phyloP scores from a whole-genome alignment of 768 basidiomycete genomes.

The Piloderma croceum region DNA sequence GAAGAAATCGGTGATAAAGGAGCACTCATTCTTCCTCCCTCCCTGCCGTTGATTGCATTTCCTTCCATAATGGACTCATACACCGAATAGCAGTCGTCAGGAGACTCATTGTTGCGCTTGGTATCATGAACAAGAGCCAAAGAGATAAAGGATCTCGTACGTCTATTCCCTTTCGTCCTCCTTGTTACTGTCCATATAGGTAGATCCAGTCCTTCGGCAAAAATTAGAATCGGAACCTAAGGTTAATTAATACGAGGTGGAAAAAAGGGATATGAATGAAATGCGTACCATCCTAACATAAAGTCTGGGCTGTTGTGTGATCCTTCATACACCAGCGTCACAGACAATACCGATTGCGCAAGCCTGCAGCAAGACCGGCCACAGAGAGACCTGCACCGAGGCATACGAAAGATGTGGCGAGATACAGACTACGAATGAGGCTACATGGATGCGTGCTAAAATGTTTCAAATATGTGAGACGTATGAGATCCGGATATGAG shows the following conservation, averaged over 20 bases:
- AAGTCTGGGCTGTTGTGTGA: slow-evolving; percentile 91
- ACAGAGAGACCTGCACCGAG: slow-evolving; percentile 92
- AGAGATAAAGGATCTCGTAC: too few species aligned
- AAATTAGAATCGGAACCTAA: slow-evolving; percentile 96
- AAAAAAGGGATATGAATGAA: background rate
- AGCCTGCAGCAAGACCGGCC: slow-evolving; percentile 94
- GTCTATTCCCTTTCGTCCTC: too few species aligned
- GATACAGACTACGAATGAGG: slow-evolving; percentile 66
- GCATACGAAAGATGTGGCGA: slow-evolving; percentile 89
- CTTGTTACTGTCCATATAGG: too few species aligned
- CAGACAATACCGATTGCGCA: slow-evolving; percentile 98
- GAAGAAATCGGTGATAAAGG: too few species aligned
- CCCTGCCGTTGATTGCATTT: too few species aligned
- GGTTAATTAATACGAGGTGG: background rate
- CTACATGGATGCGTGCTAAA: background rate
- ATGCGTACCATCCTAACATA: slow-evolving; percentile 85
- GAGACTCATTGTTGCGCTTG: too few species aligned
- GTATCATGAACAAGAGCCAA: too few species aligned
- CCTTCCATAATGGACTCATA: too few species aligned
- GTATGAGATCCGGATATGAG: slow-evolving; percentile 83
- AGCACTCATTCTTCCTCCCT: too few species aligned
- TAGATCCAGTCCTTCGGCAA: slow-evolving; percentile 90
- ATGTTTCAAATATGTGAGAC: slow-evolving; percentile 28
- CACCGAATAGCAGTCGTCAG: too few species aligned
- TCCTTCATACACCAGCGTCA: slow-evolving; percentile 96